phyloP scores from a whole-genome alignment of 257 asterid species.

The Salvia miltiorrhiza region DNA sequence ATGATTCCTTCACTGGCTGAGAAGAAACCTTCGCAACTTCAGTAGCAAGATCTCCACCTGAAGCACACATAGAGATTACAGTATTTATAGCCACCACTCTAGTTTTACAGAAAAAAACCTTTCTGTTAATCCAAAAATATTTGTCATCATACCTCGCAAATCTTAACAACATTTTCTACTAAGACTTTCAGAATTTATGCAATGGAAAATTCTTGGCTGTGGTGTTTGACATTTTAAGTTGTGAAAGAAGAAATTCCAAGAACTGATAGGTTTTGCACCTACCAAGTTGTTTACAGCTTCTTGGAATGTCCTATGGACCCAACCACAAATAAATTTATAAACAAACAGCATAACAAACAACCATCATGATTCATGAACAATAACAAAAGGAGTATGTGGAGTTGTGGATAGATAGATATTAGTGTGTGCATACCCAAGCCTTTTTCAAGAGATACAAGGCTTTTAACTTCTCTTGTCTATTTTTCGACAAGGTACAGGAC shows the following conservation, averaged over 20 bases:
- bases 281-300: neutral
- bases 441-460: neutral
- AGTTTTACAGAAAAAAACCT: neutral
- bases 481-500: neutral
- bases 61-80: neutral
- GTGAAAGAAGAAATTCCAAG: neutral
- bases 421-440: neutral
- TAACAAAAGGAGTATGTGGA: neutral
- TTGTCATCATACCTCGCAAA: neutral
- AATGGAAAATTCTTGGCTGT: neutral
- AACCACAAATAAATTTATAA: neutral
- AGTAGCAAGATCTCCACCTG: slow-evolving; percentile 84
- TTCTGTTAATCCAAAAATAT: neutral
- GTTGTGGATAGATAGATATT: neutral
- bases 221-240: neutral
- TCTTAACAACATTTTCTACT: neutral
- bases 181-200: neutral
- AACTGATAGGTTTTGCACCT: neutral
- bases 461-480: neutral
- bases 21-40: slow-evolving; percentile 63
- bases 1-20: slow-evolving; percentile 83
- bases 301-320: neutral
- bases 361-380: neutral
- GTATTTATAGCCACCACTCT: neutral
- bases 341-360: neutral